These are phyloP conservation scores for Petunia secreta DNA, from an alignment of 257 asterid species.

Conservation along the genomic window DNA sequence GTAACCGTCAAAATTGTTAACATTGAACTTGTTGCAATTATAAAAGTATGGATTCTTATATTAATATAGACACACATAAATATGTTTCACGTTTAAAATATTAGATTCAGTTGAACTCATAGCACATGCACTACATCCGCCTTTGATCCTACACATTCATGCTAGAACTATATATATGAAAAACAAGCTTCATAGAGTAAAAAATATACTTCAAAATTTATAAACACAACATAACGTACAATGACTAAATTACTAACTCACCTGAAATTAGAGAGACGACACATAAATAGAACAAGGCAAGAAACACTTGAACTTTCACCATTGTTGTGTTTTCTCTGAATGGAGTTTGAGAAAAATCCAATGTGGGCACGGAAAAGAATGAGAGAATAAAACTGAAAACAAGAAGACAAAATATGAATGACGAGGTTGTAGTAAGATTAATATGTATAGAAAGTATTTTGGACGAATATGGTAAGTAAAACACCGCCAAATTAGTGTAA, in stretches of 20 bases:
- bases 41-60: not conserved
- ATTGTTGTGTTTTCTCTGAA: slow-evolving; percentile 15
- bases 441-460: slow-evolving; percentile 16
- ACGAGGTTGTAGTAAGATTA: not conserved
- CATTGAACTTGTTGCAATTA: not conserved
- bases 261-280: slow-evolving; percentile 42
- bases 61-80: not conserved
- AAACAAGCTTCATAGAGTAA: too few relatives aligned
- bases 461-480: not conserved
- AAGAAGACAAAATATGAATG: not conserved
- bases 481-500: slow-evolving; percentile 25
- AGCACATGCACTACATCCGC: too few relatives aligned
- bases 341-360: not conserved
- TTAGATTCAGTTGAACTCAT: slow-evolving; percentile 41
- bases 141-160: too few relatives aligned
- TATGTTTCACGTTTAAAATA: too few relatives aligned
- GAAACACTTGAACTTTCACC: slow-evolving; percentile 23
- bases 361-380: not conserved
- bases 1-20: not conserved
- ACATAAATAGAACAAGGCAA: not conserved
- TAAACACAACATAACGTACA: not conserved
- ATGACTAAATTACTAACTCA: not conserved
- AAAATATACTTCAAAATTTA: not conserved
- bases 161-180: too few relatives aligned
- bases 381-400: not conserved